Base-by-base conservation (phyloP, 371 early-diverging fungal species). In the Amoeboaphelidium protococcarum region DNA sequence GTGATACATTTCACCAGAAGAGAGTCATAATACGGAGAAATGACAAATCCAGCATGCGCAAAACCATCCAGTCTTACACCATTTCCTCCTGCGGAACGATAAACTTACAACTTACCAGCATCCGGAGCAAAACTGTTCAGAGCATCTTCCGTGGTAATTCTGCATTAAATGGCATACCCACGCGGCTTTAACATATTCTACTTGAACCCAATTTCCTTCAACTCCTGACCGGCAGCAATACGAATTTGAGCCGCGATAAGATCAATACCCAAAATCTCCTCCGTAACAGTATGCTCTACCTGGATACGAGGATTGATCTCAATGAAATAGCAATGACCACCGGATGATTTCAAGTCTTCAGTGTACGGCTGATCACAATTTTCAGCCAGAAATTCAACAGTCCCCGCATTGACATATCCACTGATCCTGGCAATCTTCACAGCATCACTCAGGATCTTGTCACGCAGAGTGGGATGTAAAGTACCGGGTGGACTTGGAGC, bases 231-330 rank as follows among this genome's bases (percentile, higher is more conserved):
- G 10, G 81, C 78, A 21, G 92, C 90, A 53, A 91, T 82, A 54
- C 82, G 82, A 42, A 90, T 78, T 59, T 87, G 88, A 26, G 82
- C 72, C 22, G 80, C 78, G 20, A 91, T 82, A 40, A 95, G 68
- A 64, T 95, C 94, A 47, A 87, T 71, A 24, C 87, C 89, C 16
- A 84, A 86, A 48, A 91, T 78, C 58, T 89, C 82, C 66, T 97
- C 97, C 20, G 61, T 66, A 13, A 63, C 58, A 27, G 64, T 53
- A 48, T 67, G 68, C 51, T 59, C 62, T 21, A 70, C 90, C 61
- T 85, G 85, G 47, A 85, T 76, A 63, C 85, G 76, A 41, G 91
- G 85, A 62, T 92, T 90, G 60, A 90, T 84, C 66, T 92, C 94
- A 51, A 92, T 85, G 53, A 92, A 92, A 68, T 90, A 92, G 2